These are phyloP conservation scores for Aspergillus affinis DNA, from an alignment of 495 filamentous ascomycete genomes.

Conservation along the genomic window DNA sequence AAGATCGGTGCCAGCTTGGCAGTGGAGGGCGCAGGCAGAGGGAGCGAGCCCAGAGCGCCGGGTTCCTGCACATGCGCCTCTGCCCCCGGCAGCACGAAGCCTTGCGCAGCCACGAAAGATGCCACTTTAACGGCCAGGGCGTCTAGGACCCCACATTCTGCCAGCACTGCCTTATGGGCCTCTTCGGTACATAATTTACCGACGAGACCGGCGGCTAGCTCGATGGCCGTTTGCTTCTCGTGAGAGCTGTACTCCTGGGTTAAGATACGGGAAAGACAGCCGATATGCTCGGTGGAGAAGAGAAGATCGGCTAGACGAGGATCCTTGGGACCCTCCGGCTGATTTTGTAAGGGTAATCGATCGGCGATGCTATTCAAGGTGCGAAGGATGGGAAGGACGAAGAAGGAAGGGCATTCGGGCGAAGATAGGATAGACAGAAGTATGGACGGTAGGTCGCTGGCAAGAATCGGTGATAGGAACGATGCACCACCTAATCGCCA, in stretches of 20 bases:
- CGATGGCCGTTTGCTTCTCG: slow-evolving; percentile 63
- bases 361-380: slow-evolving; percentile 72
- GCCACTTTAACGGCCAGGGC: slow-evolving; percentile 75
- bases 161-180: slow-evolving; percentile 64
- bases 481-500: slow-evolving; percentile 68
- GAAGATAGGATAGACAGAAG: slow-evolving; percentile 69
- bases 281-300: slow-evolving; percentile 60
- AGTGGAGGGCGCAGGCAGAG: slow-evolving; percentile 54
- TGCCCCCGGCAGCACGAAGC: slow-evolving; percentile 59
- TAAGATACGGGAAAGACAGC: slow-evolving; percentile 62
- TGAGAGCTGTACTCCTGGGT: slow-evolving; percentile 51
- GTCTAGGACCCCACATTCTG: slow-evolving; percentile 74
- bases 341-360: slow-evolving; percentile 53
- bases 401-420: slow-evolving; percentile 57
- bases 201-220: slow-evolving; percentile 66
- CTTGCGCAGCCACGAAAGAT: slow-evolving; percentile 66
- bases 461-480: slow-evolving; percentile 73
- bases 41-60: slow-evolving; percentile 34
- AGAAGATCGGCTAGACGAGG: slow-evolving; percentile 60
- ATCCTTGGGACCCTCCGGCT: slow-evolving; percentile 41
- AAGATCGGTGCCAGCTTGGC: slow-evolving; percentile 68
- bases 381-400: slow-evolving; percentile 71
- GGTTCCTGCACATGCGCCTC: slow-evolving; percentile 38
- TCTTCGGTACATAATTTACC: slow-evolving; percentile 66
- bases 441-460: slow-evolving; percentile 60